These are phyloP conservation scores for Leccinum ponderosum DNA, from an alignment of 1,284 basidiomycete species.

Conservation along the genomic window DNA sequence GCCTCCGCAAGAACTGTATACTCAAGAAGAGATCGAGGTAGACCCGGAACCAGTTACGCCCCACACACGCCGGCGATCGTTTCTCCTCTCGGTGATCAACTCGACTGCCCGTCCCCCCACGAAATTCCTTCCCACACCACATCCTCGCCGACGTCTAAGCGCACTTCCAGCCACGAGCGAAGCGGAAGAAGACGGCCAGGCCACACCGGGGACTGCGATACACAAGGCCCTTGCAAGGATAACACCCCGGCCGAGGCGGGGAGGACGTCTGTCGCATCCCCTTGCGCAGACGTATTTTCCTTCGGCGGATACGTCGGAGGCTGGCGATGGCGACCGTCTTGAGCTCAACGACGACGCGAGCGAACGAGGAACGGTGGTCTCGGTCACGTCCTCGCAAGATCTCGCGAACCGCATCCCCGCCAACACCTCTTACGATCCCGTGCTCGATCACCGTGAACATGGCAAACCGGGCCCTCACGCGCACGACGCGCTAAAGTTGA, in stretches of 20 bases:
- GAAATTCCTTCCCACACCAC: conserved; percentile 59
- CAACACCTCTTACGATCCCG: conserved; percentile 83
- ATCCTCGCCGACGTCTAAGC: conserved; percentile 45
- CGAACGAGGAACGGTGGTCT: conserved; percentile 66
- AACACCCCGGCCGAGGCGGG: conserved; percentile 54
- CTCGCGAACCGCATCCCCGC: conserved; percentile 76
- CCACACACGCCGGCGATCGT: conserved; percentile 66
- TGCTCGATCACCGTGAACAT: conserved; percentile 67
- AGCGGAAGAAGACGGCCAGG: conserved; percentile 15
- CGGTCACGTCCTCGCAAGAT: conserved; percentile 82
- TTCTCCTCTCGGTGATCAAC: conserved; percentile 76
- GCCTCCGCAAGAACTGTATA: conserved; percentile 37
- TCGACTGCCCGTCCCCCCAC: conserved; percentile 72
- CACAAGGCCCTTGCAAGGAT: conserved; percentile 59
- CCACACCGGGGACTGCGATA: conserved; percentile 31
- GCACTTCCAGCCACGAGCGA: conserved; percentile 24
- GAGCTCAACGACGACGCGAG: conserved; percentile 27
- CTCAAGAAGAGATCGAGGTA: conserved; percentile 26
- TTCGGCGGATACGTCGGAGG: conserved; percentile 19
- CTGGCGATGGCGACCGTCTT: conserved; percentile 14
- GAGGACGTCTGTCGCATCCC: conserved; percentile 57
- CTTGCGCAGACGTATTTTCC: conserved; percentile 45
- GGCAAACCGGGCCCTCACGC: conserved; percentile 54
- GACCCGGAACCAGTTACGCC: conserved; percentile 52
- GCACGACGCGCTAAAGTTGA: conserved; percentile 81